Conservation (phyloP, 352 stramenopile species). For the Phytopythium oedochilum region DNA sequence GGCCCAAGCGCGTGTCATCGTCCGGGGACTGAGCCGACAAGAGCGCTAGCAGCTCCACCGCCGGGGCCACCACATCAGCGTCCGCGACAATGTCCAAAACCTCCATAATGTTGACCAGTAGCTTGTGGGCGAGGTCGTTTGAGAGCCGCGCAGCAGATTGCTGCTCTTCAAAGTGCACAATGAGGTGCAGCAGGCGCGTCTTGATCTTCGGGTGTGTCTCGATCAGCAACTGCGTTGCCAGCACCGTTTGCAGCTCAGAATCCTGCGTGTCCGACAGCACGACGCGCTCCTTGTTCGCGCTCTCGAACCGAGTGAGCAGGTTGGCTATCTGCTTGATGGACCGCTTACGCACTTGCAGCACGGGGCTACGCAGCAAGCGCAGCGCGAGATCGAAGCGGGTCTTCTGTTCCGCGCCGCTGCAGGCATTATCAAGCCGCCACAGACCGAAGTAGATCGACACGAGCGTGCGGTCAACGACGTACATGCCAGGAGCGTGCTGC, state of each 20-base stretch:
- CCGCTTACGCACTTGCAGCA: slow-evolving; percentile 64
- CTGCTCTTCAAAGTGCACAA: slow-evolving; percentile 32
- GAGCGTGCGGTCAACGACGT: slow-evolving; percentile 37
- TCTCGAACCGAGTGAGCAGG: slow-evolving; percentile 5
- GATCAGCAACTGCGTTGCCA: slow-evolving; percentile 42
- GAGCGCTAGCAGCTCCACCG: slow-evolving; percentile 56
- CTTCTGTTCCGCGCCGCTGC: slow-evolving; percentile 6
- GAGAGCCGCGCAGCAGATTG: slow-evolving; percentile 8
- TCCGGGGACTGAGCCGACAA: slow-evolving; percentile 15
- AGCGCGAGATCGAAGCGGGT: slow-evolving; percentile 1
- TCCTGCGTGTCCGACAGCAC: slow-evolving; percentile 6
- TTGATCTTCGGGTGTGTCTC: slow-evolving; percentile 71
- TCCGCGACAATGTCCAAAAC: slow-evolving; percentile 42
- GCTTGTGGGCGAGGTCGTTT: slow-evolving; percentile 7
- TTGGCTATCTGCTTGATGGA: slow-evolving; percentile 50
- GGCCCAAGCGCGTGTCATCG: slow-evolving; percentile 5
- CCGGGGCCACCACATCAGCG: slow-evolving; percentile 41
- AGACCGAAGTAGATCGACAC: slow-evolving; percentile 45
- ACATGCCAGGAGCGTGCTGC: slow-evolving; percentile 24
- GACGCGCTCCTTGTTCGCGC: background rate
- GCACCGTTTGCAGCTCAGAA: slow-evolving; percentile 26
- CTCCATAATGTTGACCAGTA: slow-evolving; percentile 15
- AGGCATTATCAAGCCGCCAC: slow-evolving; percentile 12
- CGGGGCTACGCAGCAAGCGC: slow-evolving; percentile 22
- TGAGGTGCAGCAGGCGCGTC: slow-evolving; percentile 43